A percentile compares a stretch with the other conserved stretches of the same genome.
These are phyloP conservation scores for Hypoxylon lenormandii DNA, from an alignment of 495 filamentous ascomycete species.

Conservation along the genomic window DNA sequence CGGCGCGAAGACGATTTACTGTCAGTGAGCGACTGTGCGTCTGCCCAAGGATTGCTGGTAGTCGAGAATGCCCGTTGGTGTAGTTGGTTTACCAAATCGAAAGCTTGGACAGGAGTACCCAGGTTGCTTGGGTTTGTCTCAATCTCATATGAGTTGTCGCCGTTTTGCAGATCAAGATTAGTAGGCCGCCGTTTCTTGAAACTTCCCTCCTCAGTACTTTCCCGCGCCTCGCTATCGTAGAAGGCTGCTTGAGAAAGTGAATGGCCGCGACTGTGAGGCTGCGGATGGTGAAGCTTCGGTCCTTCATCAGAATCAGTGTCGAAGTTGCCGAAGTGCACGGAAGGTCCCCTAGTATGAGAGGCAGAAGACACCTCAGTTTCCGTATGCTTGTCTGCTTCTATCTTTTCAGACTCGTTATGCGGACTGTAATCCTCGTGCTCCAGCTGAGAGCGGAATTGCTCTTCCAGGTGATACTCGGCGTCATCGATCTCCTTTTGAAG, in stretches of 20 bases:
- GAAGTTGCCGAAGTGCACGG: slow-evolving; percentile 61
- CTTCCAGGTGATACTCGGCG: slow-evolving; percentile 83
- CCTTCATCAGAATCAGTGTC: slow-evolving; percentile 59
- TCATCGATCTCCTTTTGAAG: slow-evolving; percentile 88
- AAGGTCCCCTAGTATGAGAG: slow-evolving; percentile 54
- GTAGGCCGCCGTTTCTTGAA: slow-evolving; percentile 49
- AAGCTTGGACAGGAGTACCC: slow-evolving; percentile 68
- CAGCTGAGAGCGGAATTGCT: slow-evolving; percentile 76
- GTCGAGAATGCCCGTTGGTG: slow-evolving; percentile 60
- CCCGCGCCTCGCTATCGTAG: slow-evolving; percentile 55
- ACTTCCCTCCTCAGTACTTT: slow-evolving; percentile 52
- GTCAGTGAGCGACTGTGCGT: slow-evolving; percentile 53
- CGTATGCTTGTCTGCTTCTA: slow-evolving; percentile 30
- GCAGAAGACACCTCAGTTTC: slow-evolving; percentile 39
- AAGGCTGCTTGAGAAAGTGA: slow-evolving; percentile 67
- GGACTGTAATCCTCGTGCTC: slow-evolving; percentile 73
- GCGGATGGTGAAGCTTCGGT: slow-evolving; percentile 69
- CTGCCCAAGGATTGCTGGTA: slow-evolving; percentile 65
- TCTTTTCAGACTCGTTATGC: slow-evolving; percentile 60
- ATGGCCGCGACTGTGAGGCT: slow-evolving; percentile 70
- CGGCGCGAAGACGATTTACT: slow-evolving; percentile 52
- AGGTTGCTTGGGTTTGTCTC: slow-evolving; percentile 81
- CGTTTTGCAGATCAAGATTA: slow-evolving; percentile 48
- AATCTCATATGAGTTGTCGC: slow-evolving; percentile 72
- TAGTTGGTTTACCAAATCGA: slow-evolving; percentile 56